Evolutionary conservation across 306 rosid genomes (phyloP).

Genomic region (Medicago lupulina): DNA sequence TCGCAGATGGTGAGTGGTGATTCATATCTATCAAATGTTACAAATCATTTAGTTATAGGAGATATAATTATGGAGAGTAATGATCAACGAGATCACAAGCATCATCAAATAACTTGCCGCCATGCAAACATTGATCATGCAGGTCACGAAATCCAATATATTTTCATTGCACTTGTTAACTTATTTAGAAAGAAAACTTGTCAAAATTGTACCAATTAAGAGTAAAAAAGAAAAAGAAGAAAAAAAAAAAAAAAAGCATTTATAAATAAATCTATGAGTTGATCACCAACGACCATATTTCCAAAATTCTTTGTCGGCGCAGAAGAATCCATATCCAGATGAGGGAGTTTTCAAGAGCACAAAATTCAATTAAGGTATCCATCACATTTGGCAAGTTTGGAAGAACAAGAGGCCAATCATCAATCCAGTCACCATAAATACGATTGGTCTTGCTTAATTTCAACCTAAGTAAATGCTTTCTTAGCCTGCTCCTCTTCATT

Average conservation of each 20-base stretch:
- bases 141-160: too few species aligned
- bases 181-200: neutral
- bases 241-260: neutral
- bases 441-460: constrained; percentile 71
- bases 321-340: constrained; percentile 18
- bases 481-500: constrained; percentile 57
- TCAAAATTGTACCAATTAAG: constrained; percentile 18
- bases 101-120: too few species aligned
- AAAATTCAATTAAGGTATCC: constrained; percentile 52
- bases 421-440: constrained; percentile 93
- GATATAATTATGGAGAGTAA: too few species aligned
- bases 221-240: neutral
- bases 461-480: constrained; percentile 67
- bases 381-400: constrained; percentile 52
- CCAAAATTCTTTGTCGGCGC: constrained; percentile 21
- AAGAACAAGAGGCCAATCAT: constrained; percentile 65
- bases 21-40: too few species aligned
- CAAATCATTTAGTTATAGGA: too few species aligned
- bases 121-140: too few species aligned
- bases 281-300: constrained; percentile 45
- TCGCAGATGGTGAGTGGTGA: too few species aligned
- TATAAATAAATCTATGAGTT: constrained; percentile 44
- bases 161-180: too few species aligned
- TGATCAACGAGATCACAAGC: too few species aligned
- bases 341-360: constrained; percentile 27